These are phyloP conservation scores for Solanum appendiculatum DNA, from an alignment of 257 asterid genomes.

Conservation along the genomic window DNA sequence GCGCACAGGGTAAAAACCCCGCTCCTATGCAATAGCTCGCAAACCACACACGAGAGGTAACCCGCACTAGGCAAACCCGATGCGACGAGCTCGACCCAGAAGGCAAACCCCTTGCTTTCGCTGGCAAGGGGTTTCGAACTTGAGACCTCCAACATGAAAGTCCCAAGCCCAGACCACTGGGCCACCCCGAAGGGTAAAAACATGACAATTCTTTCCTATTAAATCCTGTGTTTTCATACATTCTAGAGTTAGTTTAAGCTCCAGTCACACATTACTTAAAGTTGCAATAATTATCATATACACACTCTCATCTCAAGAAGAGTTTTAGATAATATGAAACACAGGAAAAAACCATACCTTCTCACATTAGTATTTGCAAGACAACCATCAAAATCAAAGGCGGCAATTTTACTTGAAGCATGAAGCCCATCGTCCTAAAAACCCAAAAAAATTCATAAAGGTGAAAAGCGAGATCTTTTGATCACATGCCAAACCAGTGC, in stretches of 20 bases:
- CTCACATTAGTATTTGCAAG: conserved; percentile 78
- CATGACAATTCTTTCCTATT: background rate
- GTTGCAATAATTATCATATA: background rate
- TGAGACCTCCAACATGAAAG: too few species aligned
- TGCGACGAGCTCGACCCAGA: too few species aligned
- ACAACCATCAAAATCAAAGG: conserved; percentile 98
- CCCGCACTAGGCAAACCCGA: too few species aligned
- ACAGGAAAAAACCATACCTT: conserved; percentile 35
- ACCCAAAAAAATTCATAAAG: background rate
- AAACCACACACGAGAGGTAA: too few species aligned
- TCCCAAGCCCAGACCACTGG: too few species aligned
- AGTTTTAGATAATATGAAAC: background rate
- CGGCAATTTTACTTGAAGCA: conserved; percentile 84
- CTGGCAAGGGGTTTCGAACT: too few species aligned
- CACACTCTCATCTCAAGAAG: background rate
- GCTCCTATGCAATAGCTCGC: too few species aligned
- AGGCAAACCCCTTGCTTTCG: too few species aligned
- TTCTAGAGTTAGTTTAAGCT: background rate
- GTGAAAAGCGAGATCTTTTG: background rate
- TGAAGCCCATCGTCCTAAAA: conserved; percentile 69
- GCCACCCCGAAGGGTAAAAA: too few species aligned
- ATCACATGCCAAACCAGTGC: background rate
- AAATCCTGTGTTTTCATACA: background rate
- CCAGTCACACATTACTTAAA: background rate
- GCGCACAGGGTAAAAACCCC: too few species aligned